Evolutionary conservation across 78 protist species (phyloP), one percentile per base, ranked within the genome.

Genomic region (Dictyostelium purpureum): DNA sequence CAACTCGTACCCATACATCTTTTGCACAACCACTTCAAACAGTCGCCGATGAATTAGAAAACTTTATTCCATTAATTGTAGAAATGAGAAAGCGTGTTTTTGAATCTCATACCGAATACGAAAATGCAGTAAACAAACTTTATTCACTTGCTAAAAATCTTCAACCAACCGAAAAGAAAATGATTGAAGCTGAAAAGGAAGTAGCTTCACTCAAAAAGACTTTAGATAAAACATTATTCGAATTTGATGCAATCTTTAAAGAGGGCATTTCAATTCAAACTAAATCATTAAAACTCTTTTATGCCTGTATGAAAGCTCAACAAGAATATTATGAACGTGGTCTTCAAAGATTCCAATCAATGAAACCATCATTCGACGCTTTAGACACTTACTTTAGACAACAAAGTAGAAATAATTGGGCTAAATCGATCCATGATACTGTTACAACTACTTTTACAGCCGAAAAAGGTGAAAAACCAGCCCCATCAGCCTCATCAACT

Each of bases 291-390:
- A 83, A 83, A 47, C 5, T 70, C 9, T 83, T 83, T 57, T 71
- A 83, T 57, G 79, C 90, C 0, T 70, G 79, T 43, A 83, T 83
- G 80, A 83, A 83, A 54, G 90, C 90, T 12, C 90, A 83, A 40
- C 90, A 83, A 83, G 90, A 83, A 40, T 83, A 83, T 43, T 83
- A 49, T 71, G 90, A 83, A 57, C 67, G 90, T 54, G 80, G 90
- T 57, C 51, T 83, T 21, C 79, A 83, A 47, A 67, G 80, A 67
- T 83, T 83, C 90, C 80, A 70, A 54, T 67, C 79, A 0, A 69
- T 83, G 80, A 83, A 83, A 26, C 73, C 79, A 6, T 83, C 90
- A 42, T 83, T 69, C 38, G 90, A 83, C 43, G 71, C 80, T 1
- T 57, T 83, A 0, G 90, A 83, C n/a, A 16, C 73, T 19, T 75